phyloP scores from a whole-genome alignment of 2,329 filamentous ascomycete species.

The Verruconis gallopava region DNA sequence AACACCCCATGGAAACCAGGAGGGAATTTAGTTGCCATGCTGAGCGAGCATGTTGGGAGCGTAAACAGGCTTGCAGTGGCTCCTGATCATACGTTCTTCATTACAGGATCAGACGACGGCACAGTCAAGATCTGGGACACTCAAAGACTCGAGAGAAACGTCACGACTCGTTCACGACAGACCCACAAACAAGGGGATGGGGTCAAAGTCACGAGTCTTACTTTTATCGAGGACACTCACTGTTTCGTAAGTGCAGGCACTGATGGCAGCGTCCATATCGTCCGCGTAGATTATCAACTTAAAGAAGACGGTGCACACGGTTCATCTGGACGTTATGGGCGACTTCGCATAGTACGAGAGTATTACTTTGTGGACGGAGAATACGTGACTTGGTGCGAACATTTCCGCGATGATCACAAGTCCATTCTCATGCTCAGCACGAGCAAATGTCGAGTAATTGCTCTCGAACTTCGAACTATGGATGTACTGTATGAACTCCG shows the following conservation, averaged over 20 bases:
- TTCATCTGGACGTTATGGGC: constrained; percentile 56
- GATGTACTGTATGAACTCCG: constrained; percentile 62
- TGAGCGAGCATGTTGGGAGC: constrained; percentile 73
- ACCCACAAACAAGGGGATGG: constrained; percentile 65
- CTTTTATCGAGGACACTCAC: constrained; percentile 88
- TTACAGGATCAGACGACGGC: constrained; percentile 86
- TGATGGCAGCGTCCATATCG: constrained; percentile 80
- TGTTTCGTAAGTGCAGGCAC: constrained; percentile 83
- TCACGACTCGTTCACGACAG: constrained; percentile 75
- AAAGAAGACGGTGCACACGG: constrained; percentile 21
- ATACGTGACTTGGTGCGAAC: constrained; percentile 79
- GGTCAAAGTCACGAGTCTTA: constrained; percentile 64
- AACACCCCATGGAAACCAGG: constrained; percentile 68
- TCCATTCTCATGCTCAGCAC: constrained; percentile 83
- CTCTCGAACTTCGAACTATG: constrained; percentile 82
- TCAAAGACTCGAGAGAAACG: constrained; percentile 75
- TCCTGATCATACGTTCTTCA: constrained; percentile 87
- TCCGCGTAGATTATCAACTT: constrained; percentile 61
- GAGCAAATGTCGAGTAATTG: constrained; percentile 69
- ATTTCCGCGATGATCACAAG: constrained; percentile 63
- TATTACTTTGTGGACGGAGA: constrained; percentile 66
- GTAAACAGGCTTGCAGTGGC: constrained; percentile 72
- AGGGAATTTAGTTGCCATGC: constrained; percentile 73
- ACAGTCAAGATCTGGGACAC: constrained; percentile 90
- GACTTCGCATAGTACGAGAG: constrained; percentile 61